These are phyloP conservation scores for Mariannaea elegans DNA, from an alignment of 2,329 filamentous ascomycete species.

Conservation along the genomic window DNA sequence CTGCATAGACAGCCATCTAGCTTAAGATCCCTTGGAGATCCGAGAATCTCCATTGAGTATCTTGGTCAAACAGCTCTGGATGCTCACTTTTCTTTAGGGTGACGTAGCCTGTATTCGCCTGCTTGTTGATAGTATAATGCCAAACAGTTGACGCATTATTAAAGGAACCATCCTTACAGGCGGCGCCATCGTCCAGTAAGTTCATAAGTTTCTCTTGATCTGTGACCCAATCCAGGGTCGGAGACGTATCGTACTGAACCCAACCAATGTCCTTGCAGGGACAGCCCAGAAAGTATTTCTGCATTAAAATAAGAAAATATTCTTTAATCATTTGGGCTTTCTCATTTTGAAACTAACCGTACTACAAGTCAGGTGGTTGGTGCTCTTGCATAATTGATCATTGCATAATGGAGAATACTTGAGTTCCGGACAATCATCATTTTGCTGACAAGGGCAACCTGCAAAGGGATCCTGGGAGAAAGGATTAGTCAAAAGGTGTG, in stretches of 20 bases:
- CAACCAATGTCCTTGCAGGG: neutral
- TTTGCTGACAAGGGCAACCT: slow-evolving; percentile 1
- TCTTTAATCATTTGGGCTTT: neutral
- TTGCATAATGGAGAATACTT: neutral
- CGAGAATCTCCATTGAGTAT: neutral
- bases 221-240: neutral
- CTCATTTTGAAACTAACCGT: neutral
- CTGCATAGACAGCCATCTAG: neutral
- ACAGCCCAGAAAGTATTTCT: neutral
- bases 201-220: neutral
- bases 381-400: neutral
- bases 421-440: neutral
- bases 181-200: neutral
- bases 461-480: neutral
- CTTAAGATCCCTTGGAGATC: slow-evolving; percentile 3
- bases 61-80: neutral
- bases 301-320: neutral
- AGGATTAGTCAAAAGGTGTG: neutral
- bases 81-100: neutral
- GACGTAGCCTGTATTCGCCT: neutral
- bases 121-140: neutral
- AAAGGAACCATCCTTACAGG: neutral
- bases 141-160: slow-evolving; percentile 1
- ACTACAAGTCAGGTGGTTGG: neutral
- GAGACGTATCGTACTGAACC: neutral